A percentile compares a stretch with the other conserved stretches of the same genome.
Conservation (phyloP, 2,329 filamentous ascomycete genomes). For the Tolypocladium capitatum region DNA sequence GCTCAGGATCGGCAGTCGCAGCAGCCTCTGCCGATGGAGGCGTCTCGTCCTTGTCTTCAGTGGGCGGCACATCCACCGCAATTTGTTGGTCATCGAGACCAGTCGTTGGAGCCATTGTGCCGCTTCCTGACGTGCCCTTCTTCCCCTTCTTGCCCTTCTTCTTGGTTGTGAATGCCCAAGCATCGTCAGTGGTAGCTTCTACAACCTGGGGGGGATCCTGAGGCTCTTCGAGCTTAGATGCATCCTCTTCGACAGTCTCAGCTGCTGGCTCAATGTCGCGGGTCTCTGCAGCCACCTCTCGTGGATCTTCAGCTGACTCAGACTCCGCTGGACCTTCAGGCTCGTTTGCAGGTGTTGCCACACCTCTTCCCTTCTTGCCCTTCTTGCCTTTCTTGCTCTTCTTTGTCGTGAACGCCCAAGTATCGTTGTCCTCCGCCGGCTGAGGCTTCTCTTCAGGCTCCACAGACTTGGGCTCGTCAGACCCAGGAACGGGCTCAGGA, state of each 20-base stretch:
- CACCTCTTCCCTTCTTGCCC: not conserved
- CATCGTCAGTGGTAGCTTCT: constrained; percentile 5
- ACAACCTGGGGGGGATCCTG: not conserved
- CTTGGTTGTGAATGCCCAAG: constrained; percentile 21
- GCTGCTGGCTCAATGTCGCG: not conserved
- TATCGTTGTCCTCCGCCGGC: not conserved
- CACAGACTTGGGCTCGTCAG: not conserved
- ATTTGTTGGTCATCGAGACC: not conserved
- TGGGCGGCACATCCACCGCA: not conserved
- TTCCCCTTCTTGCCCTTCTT: constrained; percentile 30
- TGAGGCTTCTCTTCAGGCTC: constrained; percentile 2
- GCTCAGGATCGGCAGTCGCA: not conserved
- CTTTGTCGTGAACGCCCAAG: constrained; percentile 1
- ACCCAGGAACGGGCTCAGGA: not conserved
- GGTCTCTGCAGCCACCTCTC: not conserved
- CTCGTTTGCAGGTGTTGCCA: not conserved
- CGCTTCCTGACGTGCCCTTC: constrained; percentile 6
- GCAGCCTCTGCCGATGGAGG: not conserved
- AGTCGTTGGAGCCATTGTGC: constrained; percentile 1
- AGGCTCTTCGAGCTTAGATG: constrained; percentile 2
- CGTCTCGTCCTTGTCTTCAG: not conserved
- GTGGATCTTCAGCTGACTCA: not conserved
- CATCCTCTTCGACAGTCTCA: not conserved
- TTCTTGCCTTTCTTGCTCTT: constrained; percentile 2
- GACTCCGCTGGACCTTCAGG: not conserved